Evolutionary conservation across 345 rosid genomes (phyloP).

Genomic region (Trapa bicornis): DNA sequence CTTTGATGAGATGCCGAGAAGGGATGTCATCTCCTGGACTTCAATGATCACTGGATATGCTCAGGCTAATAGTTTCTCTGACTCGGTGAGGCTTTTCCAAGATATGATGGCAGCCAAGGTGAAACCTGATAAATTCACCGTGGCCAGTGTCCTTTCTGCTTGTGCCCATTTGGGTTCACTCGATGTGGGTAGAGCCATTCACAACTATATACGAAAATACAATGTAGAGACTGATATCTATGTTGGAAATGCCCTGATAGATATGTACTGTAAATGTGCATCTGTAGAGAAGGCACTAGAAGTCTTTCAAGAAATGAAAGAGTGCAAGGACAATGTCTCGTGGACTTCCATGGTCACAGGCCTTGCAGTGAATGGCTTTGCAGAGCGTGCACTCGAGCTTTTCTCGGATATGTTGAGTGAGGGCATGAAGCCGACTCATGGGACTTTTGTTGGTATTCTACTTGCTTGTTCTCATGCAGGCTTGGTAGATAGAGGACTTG

Average conservation of each 20-base stretch:
- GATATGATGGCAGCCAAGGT: conserved; percentile 45
- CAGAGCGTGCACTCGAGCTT: conserved; percentile 26
- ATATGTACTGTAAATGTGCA: conserved; percentile 55
- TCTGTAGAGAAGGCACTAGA: conserved; percentile 28
- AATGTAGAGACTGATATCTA: conserved; percentile 20
- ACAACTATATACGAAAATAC: conserved; percentile 26
- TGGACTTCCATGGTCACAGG: conserved; percentile 58
- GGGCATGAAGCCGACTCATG: conserved; percentile 32
- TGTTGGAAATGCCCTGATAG: conserved; percentile 43
- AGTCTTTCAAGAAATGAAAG: conserved; percentile 35
- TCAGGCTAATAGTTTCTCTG: conserved; percentile 23
- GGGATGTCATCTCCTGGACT: conserved; percentile 63
- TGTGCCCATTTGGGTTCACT: conserved; percentile 50
- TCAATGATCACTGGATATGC: conserved; percentile 52
- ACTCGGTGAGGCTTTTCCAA: conserved; percentile 38
- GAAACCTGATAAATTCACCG: conserved; percentile 45
- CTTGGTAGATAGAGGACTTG: conserved; percentile 34
- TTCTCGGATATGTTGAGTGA: conserved; percentile 32
- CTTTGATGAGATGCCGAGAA: conserved; percentile 43
- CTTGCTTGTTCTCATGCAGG: conserved; percentile 51
- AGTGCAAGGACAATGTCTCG: conserved; percentile 30
- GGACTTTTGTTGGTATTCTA: conserved; percentile 41
- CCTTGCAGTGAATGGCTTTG: conserved; percentile 51
- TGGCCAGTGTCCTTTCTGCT: conserved; percentile 45
- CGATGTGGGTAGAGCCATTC: conserved; percentile 30